phyloP scores from a whole-genome alignment of 805 yeast genomes.

The Wickerhamiella cacticola region DNA sequence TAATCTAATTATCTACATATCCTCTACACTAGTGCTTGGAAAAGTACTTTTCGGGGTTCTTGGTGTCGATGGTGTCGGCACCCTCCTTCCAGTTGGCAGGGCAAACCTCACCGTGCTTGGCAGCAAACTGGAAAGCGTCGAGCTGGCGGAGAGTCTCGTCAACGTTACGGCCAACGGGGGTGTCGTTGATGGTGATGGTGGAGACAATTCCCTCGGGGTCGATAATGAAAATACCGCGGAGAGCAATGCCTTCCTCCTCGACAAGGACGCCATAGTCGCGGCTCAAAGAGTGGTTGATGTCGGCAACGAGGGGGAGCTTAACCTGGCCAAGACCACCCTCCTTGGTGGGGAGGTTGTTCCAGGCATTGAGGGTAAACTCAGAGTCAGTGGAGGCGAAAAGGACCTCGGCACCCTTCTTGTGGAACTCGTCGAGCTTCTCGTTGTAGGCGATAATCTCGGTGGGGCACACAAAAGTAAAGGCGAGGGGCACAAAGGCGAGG shows the following conservation, averaged over 20 bases:
- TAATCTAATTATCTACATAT: not conserved
- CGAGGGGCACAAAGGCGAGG: slow-evolving; percentile 92
- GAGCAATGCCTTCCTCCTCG: slow-evolving; percentile 90
- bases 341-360: slow-evolving; percentile 93
- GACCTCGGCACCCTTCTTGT: slow-evolving; percentile 73
- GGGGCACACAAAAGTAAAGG: slow-evolving; percentile 97
- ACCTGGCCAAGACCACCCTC: slow-evolving; percentile 97
- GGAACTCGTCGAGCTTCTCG: slow-evolving; percentile 80
- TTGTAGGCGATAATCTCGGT: slow-evolving; percentile 97
- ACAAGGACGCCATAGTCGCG: slow-evolving; percentile 93
- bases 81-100: slow-evolving; percentile 99
- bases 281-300: slow-evolving; percentile 87
- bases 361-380: slow-evolving; percentile 89
- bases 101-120: slow-evolving; percentile 96
- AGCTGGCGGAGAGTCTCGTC: slow-evolving; percentile 93
- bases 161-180: slow-evolving; percentile 97
- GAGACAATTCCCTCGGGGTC: slow-evolving; percentile 90
- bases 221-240: slow-evolving; percentile 93
- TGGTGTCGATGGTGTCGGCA: slow-evolving; percentile 66
- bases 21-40: slow-evolving; percentile 19
- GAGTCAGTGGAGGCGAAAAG: slow-evolving; percentile 96
- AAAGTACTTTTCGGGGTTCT: slow-evolving; percentile 21
- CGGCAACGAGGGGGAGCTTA: slow-evolving; percentile 87
- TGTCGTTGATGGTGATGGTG: slow-evolving; percentile 94
- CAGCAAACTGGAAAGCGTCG: slow-evolving; percentile 98